Base-by-base conservation (phyloP, 2,329 filamentous ascomycete genomes). In the Lachnum nothofagi region DNA sequence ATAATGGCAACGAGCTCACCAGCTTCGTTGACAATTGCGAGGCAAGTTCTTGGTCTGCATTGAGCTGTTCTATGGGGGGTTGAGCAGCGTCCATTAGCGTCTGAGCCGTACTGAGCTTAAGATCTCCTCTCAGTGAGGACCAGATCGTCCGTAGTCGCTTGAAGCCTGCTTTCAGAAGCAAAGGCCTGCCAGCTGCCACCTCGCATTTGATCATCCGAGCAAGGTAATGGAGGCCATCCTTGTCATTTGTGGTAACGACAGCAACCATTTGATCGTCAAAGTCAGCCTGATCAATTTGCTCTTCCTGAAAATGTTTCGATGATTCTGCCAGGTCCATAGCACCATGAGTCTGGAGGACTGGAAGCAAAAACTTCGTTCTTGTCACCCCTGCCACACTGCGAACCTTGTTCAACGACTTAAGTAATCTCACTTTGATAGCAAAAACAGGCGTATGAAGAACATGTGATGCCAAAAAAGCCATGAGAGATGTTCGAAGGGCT, bases 401-500 rank as follows among this genome's bases (percentile, higher is more conserved):
- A 43, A 91, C 74, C 46, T 81, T 78, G 59, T 86, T 87, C 25
- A 95, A 72, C 3, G 86, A 72, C 29, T 76, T 75, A n/a, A 97
- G 72, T 7, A 97, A 70, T 33, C 79, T 76, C 19, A 84, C 67
- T 64, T 94, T 93, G 43, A 88, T 80, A 4, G 73, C 65, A 38
- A 86, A 71, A 0, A 88, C 65, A 1, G 91, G 87, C 1, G 87
- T 86, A 12, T 75, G 69, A 8, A 85, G 73, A 22, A 80, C 74
- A 65, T 96, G 91, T 23, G 82, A 83, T 43, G 84, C 80, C 8
- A 97, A 70, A 63, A 86, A 93, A 2, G 77, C 75, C 39, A 91
- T 73, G 9, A 95, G 70, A 5, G 82, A 77, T 3, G 79, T 70
- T 52, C 88, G 77, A 5, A 80, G 69, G 7, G 82, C 71, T 53